These are phyloP conservation scores for Tricholoma matsutake DNA, from an alignment of 768 basidiomycete species.

Conservation along the genomic window DNA sequence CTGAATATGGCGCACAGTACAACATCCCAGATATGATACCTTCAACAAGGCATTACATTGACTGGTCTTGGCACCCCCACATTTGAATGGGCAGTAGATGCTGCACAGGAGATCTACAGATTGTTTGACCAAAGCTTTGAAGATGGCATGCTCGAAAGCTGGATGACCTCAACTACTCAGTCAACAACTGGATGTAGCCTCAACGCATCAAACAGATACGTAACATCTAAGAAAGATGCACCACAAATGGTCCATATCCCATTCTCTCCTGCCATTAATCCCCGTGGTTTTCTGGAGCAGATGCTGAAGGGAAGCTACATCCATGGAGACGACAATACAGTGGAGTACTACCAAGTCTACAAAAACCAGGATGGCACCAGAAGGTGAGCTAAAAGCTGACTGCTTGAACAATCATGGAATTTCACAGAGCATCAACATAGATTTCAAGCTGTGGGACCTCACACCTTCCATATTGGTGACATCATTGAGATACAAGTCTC, in stretches of 20 bases:
- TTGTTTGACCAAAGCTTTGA: neutral
- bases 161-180: neutral
- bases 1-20: neutral
- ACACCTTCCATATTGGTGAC: neutral
- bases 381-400: neutral
- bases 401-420: neutral
- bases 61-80: slow-evolving; percentile 5
- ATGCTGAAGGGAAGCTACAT: neutral
- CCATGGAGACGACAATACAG: neutral
- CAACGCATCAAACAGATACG: neutral
- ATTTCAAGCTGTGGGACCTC: neutral
- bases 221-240: neutral
- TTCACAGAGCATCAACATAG: neutral
- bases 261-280: neutral
- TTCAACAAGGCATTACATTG: slow-evolving; percentile 5
- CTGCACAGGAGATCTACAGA: neutral
- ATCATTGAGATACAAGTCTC: neutral
- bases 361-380: neutral
- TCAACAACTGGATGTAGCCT: neutral
- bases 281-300: neutral
- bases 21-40: neutral
- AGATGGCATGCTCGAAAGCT: neutral
- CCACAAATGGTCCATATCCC: slow-evolving; percentile 2
- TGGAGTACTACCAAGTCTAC: neutral
- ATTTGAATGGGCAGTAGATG: slow-evolving; percentile 2